Evolutionary conservation across 805 yeast species (phyloP), one percentile per base, ranked within the genome.

Genomic region (Ogataea neopini): DNA sequence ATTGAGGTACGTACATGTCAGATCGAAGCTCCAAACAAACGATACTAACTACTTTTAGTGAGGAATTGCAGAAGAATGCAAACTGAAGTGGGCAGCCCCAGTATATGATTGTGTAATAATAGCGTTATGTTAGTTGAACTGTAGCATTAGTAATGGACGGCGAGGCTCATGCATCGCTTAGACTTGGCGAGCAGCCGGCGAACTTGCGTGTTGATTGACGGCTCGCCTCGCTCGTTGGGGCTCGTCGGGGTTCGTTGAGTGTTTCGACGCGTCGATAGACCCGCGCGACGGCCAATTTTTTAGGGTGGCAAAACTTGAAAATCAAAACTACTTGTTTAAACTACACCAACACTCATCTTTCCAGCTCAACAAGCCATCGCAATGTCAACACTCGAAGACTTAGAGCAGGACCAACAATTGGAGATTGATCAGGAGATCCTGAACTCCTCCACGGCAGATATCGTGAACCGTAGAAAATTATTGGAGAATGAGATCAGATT

Each of bases 401-500:
- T 88, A 56, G 92, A 86, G 48, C 69, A 67, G 43, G 65, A 64
- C 40, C 77, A 76, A 54, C 80, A 75, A 44, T 77, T 78, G 57
- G 86, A 79, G 54, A 71, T 91, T 52, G 97, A 89, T 64, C 83
- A 81, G 56, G 99, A 92, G 56, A 86, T 94, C 66, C 70, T 87
- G 56, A 73, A 72, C 51, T 79, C 89, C 42, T 79, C 96, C 30
- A 84, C 96, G 1, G 79, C 83, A 20, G 98, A 94, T 59, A 81
- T 94, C 59, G 75, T 78, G 63, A 91, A 88, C 65, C 83, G 98
- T 60, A 81, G 96, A 22, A 87, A 87, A 57, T 74, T 94, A 51
- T 76, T 94, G 59, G 97, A 92, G 62, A 94, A 94, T 66, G 98
- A 94, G 65, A 91, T 94, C 68, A 89, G 91, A 66, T 90, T 94